Conservation (phyloP, 345 rosid genomes). For the Isatis tinctoria region DNA sequence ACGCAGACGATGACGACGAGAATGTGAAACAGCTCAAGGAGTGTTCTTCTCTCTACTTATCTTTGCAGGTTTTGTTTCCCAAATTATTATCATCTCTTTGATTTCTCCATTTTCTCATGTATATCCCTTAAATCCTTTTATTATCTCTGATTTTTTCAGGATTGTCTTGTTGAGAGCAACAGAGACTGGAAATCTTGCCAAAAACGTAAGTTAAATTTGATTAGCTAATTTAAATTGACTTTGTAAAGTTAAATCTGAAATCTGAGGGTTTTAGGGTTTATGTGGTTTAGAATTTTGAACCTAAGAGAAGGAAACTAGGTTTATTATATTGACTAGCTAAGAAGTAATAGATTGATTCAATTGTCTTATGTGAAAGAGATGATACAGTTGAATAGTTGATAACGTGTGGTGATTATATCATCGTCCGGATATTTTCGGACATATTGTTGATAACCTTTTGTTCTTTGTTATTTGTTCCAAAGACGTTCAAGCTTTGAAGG, state of each 20-base stretch:
- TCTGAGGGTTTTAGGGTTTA: neutral
- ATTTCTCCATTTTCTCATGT: neutral
- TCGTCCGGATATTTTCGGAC: neutral
- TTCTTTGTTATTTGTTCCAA: constrained; percentile 18
- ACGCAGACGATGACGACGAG: constrained; percentile 80
- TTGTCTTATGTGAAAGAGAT: neutral
- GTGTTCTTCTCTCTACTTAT: constrained; percentile 69
- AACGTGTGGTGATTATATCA: neutral
- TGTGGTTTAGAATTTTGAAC: constrained; percentile 3
- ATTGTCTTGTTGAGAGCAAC: constrained; percentile 64
- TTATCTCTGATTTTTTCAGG: constrained; percentile 35
- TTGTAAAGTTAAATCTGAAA: neutral
- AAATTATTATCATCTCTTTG: neutral
- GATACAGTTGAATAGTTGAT: neutral
- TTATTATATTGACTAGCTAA: neutral
- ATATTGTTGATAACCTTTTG: neutral
- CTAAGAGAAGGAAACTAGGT: neutral
- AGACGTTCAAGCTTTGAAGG: constrained; percentile 37
- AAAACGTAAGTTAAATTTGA: constrained; percentile 42
- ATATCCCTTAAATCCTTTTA: constrained; percentile 12
- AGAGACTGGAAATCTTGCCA: constrained; percentile 92
- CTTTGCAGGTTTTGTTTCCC: constrained; percentile 52
- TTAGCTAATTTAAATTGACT: neutral
- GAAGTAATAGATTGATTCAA: neutral
- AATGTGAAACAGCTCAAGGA: constrained; percentile 83